Evolutionary conservation across 768 basidiomycete genomes (phyloP), one percentile per base, ranked within the genome.

Genomic region (Mycena vulgaris): DNA sequence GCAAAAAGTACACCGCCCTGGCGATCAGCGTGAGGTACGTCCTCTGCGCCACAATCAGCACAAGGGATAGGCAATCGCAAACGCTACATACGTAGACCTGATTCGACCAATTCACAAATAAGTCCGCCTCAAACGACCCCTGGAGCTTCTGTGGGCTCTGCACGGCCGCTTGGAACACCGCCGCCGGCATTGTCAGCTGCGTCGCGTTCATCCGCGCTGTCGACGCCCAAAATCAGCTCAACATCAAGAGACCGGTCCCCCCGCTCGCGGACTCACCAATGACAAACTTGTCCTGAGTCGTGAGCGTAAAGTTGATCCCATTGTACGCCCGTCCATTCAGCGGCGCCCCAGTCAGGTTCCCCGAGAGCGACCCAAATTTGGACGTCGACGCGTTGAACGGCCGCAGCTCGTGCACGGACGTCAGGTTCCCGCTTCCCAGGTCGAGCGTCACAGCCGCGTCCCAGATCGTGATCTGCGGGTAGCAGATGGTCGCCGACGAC

Each of bases 21-120:
- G 89, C 89, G 21, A 89, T 77, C 27, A 89, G 83, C 3, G 84
- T 80, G 28, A 89, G 75, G 74, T 90, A 88, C 23, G 78, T 82
- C n/a, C 75, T 74, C 86, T 89, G 72, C 13, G 39, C 35, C 5
- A 65, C 25, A 27, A 30, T 57, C 9, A 66, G 23, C 17, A 19
- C 11, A 47, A 63, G 8, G 16, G 59, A 8, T 23, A 62, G 63
- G 27, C 17, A 5, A 27, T n/a, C 6, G 10, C 28, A 69, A 35
- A 66, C 33, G 56, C 14, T 0, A 82, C 88, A 68, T 71, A 90
- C 89, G 72, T 89, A 90, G 63, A 89, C 82, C n/a, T 76, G 49
- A 10, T 82, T 77, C 0, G 84, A 80, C 52, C 85, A 74, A 17
- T 75, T 64, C 17, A 82, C 80, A 61, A 89, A 88, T 4, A 72